These are phyloP conservation scores for Pseudovirgaria hyperparasitica DNA, from an alignment of 2,329 filamentous ascomycete species.

Conservation along the genomic window DNA sequence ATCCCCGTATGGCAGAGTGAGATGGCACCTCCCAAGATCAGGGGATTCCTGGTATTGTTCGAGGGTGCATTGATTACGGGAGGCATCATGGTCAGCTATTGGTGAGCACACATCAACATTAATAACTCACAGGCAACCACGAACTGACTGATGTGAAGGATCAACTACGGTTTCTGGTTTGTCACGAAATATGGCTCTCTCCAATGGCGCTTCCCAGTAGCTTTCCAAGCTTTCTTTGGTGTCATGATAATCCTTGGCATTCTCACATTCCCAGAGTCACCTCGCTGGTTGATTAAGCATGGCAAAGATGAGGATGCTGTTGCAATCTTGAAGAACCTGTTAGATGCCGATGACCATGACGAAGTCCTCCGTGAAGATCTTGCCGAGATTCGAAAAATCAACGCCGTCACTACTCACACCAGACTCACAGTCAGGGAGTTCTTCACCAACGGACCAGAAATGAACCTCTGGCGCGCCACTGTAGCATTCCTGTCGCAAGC, in stretches of 20 bases:
- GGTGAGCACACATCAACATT: slow-evolving; percentile 16
- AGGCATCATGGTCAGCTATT: slow-evolving; percentile 39
- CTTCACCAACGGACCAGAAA: slow-evolving; percentile 5
- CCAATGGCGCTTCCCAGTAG: slow-evolving; percentile 40
- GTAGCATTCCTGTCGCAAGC: slow-evolving; percentile 2
- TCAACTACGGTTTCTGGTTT: slow-evolving; percentile 31
- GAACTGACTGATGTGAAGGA: too few relatives aligned
- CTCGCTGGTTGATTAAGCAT: slow-evolving; percentile 53
- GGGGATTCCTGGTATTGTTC: slow-evolving; percentile 49
- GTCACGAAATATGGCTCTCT: slow-evolving; percentile 19
- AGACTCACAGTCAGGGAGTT: slow-evolving; percentile 7
- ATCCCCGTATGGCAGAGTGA: slow-evolving; percentile 43
- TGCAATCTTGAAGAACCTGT: slow-evolving; percentile 53
- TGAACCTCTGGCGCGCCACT: slow-evolving; percentile 6
- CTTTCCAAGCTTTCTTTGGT: slow-evolving; percentile 39
- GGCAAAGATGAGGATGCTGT: slow-evolving; percentile 54
- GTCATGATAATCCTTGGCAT: slow-evolving; percentile 31
- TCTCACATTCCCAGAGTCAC: slow-evolving; percentile 52
- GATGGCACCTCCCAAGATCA: slow-evolving; percentile 41
- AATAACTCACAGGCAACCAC: too few relatives aligned
- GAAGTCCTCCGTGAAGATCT: too few relatives aligned
- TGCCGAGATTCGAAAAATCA: slow-evolving; percentile 2
- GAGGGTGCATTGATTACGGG: slow-evolving; percentile 40
- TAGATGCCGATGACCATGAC: too few relatives aligned
- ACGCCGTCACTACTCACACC: slow-evolving; percentile 5